Conservation (phyloP, 1,139 yeast genomes). For the Suhomyces guaymorum region DNA sequence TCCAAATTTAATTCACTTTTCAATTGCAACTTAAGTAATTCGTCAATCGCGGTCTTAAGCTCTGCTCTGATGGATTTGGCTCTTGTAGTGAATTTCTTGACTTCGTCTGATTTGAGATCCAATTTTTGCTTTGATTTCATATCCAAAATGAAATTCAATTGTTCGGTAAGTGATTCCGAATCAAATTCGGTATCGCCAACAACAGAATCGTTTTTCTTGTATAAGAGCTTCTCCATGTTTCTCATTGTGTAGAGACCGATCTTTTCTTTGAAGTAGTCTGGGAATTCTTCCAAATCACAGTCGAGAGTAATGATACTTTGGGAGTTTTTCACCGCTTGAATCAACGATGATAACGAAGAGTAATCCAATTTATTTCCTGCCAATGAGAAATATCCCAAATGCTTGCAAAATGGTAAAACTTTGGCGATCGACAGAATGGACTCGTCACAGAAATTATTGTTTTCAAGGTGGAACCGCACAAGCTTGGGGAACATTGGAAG, state of each 20-base stretch:
- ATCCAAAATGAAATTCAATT: conserved; percentile 39
- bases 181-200: conserved; percentile 26
- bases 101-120: conserved; percentile 28
- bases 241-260: conserved; percentile 69
- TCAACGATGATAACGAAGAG: conserved; percentile 39
- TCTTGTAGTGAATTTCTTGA: conserved; percentile 43
- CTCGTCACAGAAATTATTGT: conserved; percentile 50
- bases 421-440: conserved; percentile 59
- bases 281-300: conserved; percentile 40
- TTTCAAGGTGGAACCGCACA: conserved; percentile 61
- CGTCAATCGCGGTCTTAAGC: conserved; percentile 55
- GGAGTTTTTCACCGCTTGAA: conserved; percentile 45
- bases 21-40: conserved; percentile 56
- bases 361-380: conserved; percentile 58
- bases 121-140: conserved; percentile 27
- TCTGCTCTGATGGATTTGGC: conserved; percentile 46
- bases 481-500: conserved; percentile 61
- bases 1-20: conserved; percentile 56
- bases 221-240: conserved; percentile 57
- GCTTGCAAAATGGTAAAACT: conserved; percentile 59
- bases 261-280: conserved; percentile 51
- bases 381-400: conserved; percentile 59
- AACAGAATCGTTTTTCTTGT: conserved; percentile 12
- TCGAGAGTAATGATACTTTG: conserved; percentile 42
- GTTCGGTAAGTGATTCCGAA: conserved; percentile 35